These are phyloP conservation scores for Porogramme epimiltina DNA, from an alignment of 1,284 basidiomycete genomes.

Conservation along the genomic window DNA sequence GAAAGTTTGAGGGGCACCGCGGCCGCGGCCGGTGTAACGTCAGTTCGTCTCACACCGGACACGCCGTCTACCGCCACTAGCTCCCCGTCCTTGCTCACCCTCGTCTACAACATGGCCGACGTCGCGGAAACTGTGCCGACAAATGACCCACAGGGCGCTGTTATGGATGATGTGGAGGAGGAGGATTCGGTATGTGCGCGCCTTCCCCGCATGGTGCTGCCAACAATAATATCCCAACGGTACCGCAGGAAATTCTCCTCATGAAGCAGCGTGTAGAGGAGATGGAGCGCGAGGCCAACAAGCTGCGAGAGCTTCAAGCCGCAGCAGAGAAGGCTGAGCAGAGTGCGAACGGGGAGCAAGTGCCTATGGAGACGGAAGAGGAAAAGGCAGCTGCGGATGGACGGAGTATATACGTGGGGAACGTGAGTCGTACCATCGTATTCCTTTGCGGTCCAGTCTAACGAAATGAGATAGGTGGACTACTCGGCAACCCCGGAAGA, in stretches of 20 bases:
- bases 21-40: slow-evolving; percentile 5
- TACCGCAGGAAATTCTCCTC: slow-evolving; percentile 67
- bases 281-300: slow-evolving; percentile 91
- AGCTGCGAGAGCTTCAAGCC: slow-evolving; percentile 88
- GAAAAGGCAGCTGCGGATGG: slow-evolving; percentile 79
- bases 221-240: no score
- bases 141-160: slow-evolving; percentile 26
- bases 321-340: slow-evolving; percentile 69
- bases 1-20: slow-evolving; percentile 12
- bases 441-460: slow-evolving; percentile 8
- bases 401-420: slow-evolving; percentile 95
- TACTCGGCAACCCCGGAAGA: slow-evolving; percentile 98
- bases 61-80: background rate
- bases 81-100: background rate
- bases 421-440: slow-evolving; percentile 62
- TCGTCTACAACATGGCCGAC: slow-evolving; percentile 32
- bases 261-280: slow-evolving; percentile 95
- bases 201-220: no score
- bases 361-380: slow-evolving; percentile 74
- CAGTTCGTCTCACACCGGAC: slow-evolving; percentile 1
- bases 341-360: slow-evolving; percentile 35
- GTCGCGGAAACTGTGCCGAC: slow-evolving; percentile 31
- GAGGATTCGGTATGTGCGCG: slow-evolving; percentile 41
- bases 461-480: slow-evolving; percentile 73
- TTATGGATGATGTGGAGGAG: slow-evolving; percentile 38